phyloP scores from a whole-genome alignment of 2,329 filamentous ascomycete species.

The Alternaria sp. region DNA sequence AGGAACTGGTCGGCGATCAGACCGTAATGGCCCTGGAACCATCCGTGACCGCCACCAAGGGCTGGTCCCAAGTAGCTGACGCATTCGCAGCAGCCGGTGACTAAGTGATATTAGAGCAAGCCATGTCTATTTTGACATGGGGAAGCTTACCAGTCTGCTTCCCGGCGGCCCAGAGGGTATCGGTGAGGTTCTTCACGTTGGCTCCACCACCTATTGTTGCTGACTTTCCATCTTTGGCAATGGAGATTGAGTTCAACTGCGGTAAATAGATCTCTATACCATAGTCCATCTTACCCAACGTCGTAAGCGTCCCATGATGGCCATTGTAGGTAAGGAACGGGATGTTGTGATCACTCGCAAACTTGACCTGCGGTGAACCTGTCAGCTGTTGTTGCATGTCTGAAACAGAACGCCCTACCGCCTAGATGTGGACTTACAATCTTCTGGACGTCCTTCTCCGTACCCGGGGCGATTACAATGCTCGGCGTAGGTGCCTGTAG shows the following conservation, averaged over 20 bases:
- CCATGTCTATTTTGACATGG: neutral
- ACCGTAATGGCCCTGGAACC: constrained; percentile 61
- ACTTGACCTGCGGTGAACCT: constrained; percentile 50
- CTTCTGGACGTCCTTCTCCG: constrained; percentile 26
- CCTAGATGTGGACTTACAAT: constrained; percentile 17
- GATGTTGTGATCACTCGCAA: constrained; percentile 54
- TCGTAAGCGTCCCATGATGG: constrained; percentile 59
- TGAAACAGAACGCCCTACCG: too few species aligned
- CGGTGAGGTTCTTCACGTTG: constrained; percentile 54
- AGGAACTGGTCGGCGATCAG: constrained; percentile 62
- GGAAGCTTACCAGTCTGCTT: constrained; percentile 56
- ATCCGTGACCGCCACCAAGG: constrained; percentile 65
- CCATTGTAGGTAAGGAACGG: constrained; percentile 63
- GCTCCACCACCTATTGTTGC: constrained; percentile 59
- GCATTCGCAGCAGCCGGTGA: constrained; percentile 56
- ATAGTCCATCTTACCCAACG: constrained; percentile 55
- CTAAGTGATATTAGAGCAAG: constrained; percentile 6
- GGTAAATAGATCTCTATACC: constrained; percentile 60
- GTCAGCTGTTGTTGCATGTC: too few species aligned
- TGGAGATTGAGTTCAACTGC: constrained; percentile 52
- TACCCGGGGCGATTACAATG: constrained; percentile 25
- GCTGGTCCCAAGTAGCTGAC: constrained; percentile 56
- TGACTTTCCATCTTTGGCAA: constrained; percentile 53
- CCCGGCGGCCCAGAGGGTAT: constrained; percentile 57
- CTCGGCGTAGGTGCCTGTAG: constrained; percentile 25